Conservation (phyloP, 305 asterid species). For the Fraxinus platypoda region DNA sequence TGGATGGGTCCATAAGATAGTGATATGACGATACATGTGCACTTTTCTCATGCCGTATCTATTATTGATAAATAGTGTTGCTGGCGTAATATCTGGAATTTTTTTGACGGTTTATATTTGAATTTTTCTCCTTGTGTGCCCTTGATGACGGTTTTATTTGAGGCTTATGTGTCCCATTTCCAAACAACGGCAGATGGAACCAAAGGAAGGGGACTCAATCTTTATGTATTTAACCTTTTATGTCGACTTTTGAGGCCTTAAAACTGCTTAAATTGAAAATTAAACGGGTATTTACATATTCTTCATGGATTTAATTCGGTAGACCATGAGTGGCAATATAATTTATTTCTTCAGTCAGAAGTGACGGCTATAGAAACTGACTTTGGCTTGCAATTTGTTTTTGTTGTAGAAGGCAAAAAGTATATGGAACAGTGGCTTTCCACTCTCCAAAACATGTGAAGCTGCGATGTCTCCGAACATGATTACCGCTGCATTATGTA, state of each 20-base stretch:
- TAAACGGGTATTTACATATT: neutral
- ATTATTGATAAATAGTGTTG: neutral
- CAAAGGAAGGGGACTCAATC: neutral
- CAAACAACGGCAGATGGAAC: neutral
- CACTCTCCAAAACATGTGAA: constrained; percentile 58
- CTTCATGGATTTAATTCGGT: neutral
- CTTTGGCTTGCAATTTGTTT: neutral
- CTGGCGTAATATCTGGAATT: neutral
- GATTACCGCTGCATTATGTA: constrained; percentile 10
- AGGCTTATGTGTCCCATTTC: neutral
- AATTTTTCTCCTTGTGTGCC: neutral
- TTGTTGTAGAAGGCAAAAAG: constrained; percentile 45
- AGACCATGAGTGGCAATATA: neutral
- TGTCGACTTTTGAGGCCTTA: neutral
- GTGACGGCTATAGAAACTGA: neutral
- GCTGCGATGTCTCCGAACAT: constrained; percentile 21
- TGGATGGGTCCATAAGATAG: neutral
- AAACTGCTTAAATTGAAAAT: neutral
- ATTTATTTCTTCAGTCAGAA: neutral
- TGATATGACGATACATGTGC: neutral
- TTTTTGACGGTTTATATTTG: neutral
- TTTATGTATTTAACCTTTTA: neutral
- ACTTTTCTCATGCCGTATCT: neutral
- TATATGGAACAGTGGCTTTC: constrained; percentile 76
- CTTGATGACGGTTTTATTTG: neutral